Conservation (phyloP, 2,329 filamentous ascomycete genomes). For the Mycosphaerella arachidis region DNA sequence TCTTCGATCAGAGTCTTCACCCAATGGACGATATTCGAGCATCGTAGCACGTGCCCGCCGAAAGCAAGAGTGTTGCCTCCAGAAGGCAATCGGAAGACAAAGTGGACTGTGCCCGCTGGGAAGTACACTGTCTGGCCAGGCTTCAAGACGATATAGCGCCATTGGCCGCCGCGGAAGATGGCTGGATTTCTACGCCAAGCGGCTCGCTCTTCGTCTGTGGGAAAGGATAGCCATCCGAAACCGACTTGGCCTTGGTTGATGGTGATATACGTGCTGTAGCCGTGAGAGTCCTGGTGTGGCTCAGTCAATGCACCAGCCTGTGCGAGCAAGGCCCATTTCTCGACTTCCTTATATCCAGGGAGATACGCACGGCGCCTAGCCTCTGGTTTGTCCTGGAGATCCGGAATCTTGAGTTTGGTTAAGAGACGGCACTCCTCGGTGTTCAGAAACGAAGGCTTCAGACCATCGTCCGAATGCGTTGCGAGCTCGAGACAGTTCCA, state of each 20-base stretch:
- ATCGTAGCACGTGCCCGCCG: constrained; percentile 31
- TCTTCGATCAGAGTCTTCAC: constrained; percentile 44
- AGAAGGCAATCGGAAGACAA: constrained; percentile 31
- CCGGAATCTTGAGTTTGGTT: constrained; percentile 32
- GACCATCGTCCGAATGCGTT: constrained; percentile 30
- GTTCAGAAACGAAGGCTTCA: constrained; percentile 30
- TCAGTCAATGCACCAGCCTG: constrained; percentile 33
- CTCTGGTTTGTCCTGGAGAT: constrained; percentile 14
- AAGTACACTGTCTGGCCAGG: constrained; percentile 32
- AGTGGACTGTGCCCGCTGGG: constrained; percentile 32
- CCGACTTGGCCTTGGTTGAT: constrained; percentile 30
- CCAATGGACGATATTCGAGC: constrained; percentile 39
- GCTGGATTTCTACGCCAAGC: constrained; percentile 22
- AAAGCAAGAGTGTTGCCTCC: constrained; percentile 32
- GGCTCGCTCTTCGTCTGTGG: constrained; percentile 24
- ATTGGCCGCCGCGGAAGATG: constrained; percentile 23
- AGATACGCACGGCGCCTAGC: constrained; percentile 27
- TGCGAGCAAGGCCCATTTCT: constrained; percentile 33
- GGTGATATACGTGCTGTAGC: constrained; percentile 34
- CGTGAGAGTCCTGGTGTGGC: constrained; percentile 33
- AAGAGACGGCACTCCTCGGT: constrained; percentile 31
- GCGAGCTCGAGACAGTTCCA: constrained; percentile 34
- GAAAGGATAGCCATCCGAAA: constrained; percentile 31
- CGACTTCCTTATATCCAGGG: constrained; percentile 32
- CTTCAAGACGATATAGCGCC: constrained; percentile 30